phyloP scores from a whole-genome alignment of 2,329 filamentous ascomycete species.

The Penicillium sp. region DNA sequence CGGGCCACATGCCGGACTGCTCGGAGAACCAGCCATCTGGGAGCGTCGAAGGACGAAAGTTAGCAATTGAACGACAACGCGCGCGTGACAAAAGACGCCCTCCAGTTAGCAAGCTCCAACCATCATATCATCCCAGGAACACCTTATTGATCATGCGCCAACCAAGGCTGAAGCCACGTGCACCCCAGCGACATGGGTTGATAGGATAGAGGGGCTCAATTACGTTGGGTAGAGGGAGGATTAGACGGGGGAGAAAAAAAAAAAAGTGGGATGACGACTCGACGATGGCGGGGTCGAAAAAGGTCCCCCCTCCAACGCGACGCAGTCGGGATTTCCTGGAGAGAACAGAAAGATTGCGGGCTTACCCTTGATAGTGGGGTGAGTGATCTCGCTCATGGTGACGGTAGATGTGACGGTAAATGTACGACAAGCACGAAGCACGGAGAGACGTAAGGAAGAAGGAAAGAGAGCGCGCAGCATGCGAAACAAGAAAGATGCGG shows the following conservation, averaged over 20 bases:
- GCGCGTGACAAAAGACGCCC: no score
- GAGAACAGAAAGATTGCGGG: conserved; percentile 2
- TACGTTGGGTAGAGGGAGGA: neutral
- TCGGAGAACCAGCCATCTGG: conserved; percentile 99
- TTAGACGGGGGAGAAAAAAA: conserved; percentile 4
- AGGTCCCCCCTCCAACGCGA: no score
- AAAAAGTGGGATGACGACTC: conserved; percentile 10
- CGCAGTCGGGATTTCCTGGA: no score
- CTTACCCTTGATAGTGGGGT: conserved; percentile 71
- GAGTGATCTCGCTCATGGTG: conserved; percentile 64
- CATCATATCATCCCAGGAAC: no score
- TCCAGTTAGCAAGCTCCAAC: no score
- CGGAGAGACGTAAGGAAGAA: conserved; percentile 14
- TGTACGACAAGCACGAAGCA: conserved; percentile 8
- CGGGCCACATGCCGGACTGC: conserved; percentile 98
- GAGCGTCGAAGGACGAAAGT: no score
- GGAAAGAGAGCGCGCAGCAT: conserved; percentile 18
- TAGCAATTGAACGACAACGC: no score
- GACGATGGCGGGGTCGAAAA: conserved; percentile 12
- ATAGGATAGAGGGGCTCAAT: no score
- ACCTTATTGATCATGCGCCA: no score
- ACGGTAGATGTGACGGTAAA: conserved; percentile 17
- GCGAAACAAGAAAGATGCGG: conserved; percentile 20
- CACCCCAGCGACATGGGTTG: no score
- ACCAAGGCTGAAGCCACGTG: no score